phyloP scores from a whole-genome alignment of 225 moss, liverwort and hornwort species.

The Anthoceros angustus region DNA sequence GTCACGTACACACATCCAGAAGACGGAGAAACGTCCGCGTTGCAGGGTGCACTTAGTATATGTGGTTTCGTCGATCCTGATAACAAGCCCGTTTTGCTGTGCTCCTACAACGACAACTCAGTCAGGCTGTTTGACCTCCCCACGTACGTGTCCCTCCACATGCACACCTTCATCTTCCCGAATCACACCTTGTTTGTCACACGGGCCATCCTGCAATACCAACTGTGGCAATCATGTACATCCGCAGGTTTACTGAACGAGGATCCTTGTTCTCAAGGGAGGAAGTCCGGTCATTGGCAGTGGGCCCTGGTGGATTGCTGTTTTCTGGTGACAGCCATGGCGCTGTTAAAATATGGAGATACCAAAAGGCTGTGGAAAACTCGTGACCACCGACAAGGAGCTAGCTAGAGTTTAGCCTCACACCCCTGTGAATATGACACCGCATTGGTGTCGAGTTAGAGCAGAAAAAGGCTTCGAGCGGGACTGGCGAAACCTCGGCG shows the following conservation, averaged over 20 bases:
- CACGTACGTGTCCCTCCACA: slow-evolving; percentile 28
- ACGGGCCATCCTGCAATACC: background rate
- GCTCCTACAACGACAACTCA: slow-evolving; percentile 86
- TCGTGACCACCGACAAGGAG: too few species aligned
- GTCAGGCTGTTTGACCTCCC: slow-evolving; percentile 87
- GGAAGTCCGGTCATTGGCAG: slow-evolving; percentile 39
- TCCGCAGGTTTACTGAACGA: slow-evolving; percentile 33
- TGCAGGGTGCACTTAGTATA: slow-evolving; percentile 73
- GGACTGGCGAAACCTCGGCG: too few species aligned
- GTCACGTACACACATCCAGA: slow-evolving; percentile 59
- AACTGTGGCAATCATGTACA: background rate
- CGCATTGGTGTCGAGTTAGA: too few species aligned
- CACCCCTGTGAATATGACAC: too few species aligned
- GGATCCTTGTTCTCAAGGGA: slow-evolving; percentile 50
- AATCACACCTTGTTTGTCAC: background rate
- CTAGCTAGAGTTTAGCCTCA: too few species aligned
- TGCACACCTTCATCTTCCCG: background rate
- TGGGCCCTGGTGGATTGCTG: slow-evolving; percentile 1
- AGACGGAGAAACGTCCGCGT: slow-evolving; percentile 28
- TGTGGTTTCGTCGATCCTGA: slow-evolving; percentile 57
- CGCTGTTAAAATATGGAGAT: background rate
- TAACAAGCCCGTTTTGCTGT: slow-evolving; percentile 65
- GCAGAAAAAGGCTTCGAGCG: too few species aligned
- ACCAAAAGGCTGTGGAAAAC: background rate
- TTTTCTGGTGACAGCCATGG: slow-evolving; percentile 2